Evolutionary conservation across 2,329 filamentous ascomycete genomes (phyloP).

Genomic region (Xylaria sp.): DNA sequence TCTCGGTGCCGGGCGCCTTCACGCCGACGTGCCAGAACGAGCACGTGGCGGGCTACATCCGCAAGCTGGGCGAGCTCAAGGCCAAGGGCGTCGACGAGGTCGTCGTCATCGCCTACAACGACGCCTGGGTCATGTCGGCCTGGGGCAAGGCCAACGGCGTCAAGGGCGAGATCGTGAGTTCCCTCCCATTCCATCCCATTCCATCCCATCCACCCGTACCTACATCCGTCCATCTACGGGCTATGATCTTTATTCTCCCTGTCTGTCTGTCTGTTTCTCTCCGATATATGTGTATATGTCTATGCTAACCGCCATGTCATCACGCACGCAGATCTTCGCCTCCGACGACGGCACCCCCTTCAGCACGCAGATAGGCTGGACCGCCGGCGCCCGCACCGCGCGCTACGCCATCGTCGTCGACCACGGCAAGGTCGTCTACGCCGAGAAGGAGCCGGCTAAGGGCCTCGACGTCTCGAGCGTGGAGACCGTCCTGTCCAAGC

Average conservation of each 20-base stretch:
- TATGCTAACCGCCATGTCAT: conserved; percentile 5
- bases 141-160: conserved; percentile 88
- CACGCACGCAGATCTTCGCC: conserved; percentile 65
- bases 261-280: background rate
- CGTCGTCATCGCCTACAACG: conserved; percentile 81
- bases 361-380: conserved; percentile 79
- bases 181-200: background rate
- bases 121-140: conserved; percentile 83
- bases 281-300: background rate
- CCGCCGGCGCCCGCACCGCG: conserved; percentile 71
- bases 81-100: conserved; percentile 82
- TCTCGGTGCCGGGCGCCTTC: conserved; percentile 72
- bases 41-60: conserved; percentile 81
- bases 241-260: conserved; percentile 7
- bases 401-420: conserved; percentile 82
- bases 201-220: background rate
- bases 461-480: conserved; percentile 48
- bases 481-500: conserved; percentile 56
- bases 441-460: conserved; percentile 68
- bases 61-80: conserved; percentile 70
- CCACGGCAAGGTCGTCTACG: conserved; percentile 81
- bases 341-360: conserved; percentile 71
- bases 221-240: conserved; percentile 25
- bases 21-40: conserved; percentile 82
- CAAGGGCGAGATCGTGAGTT: conserved; percentile 65